Base-by-base conservation (phyloP, 2,329 filamentous ascomycete genomes). In the Fusarium paranaense region DNA sequence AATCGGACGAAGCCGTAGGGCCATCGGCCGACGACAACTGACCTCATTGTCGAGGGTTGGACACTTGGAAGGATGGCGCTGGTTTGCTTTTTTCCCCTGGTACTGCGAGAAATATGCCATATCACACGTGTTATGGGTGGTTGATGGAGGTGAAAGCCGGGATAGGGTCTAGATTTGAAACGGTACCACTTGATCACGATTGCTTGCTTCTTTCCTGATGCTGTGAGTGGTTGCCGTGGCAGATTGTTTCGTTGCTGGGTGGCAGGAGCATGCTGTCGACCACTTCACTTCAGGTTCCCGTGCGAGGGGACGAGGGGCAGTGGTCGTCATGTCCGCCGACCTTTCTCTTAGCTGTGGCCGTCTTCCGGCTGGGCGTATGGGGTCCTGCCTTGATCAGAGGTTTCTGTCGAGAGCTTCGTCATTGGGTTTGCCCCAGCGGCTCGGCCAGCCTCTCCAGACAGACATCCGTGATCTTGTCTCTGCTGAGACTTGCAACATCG, bases 31-130 rank as follows among this genome's bases (percentile, higher is more conserved):
- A 76, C 70, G 40, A 78, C 64, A 63, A 72, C 67, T 72, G 74
- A 78, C 74, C 66, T 78, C 76, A 73, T 70, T 64, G 58, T 68
- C 30, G 40, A 69, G 62, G 70, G 72, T 69, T 72, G 69, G 69
- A 58, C 22, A 56, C 50, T 58, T 45, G 62, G 37, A 40, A 42
- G 47, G 35, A 60, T 60, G 47, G 56, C 33, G 54, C 30, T 65
- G 62, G 54, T 50, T 59, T 65, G 54, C 50, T 40, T 57, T 54
- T 64, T 64, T 64, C 58, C 50, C 47, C 47, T 54, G 25, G 20
- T 45, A 30, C 63, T 38, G 27, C n/a, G 20, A 37, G 20, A 25
- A 45, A 65, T 35, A 64, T 61, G 30, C 57, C 30, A 72, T 72
- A 72, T 70, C 71, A 68, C 72, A 67, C 68, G 52, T 74, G 62